These are phyloP conservation scores for Diaporthe citri DNA, from an alignment of 2,329 filamentous ascomycete species.

Conservation along the genomic window DNA sequence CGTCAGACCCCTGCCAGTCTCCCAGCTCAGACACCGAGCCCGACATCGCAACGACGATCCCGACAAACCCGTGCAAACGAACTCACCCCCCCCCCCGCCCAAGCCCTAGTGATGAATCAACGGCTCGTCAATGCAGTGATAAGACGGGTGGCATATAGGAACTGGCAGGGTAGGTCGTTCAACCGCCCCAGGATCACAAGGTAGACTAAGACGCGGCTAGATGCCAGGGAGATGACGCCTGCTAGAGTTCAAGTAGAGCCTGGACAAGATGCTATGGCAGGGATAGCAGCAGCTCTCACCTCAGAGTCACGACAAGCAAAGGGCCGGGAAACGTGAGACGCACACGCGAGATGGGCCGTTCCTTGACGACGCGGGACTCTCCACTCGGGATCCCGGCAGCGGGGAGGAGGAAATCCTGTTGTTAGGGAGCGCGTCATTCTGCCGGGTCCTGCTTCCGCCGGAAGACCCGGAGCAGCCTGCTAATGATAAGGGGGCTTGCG, in stretches of 20 bases:
- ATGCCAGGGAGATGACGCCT: background rate
- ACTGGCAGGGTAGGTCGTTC: background rate
- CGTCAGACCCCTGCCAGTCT: background rate
- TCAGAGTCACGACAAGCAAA: background rate
- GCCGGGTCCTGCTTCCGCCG: background rate
- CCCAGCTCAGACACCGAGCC: background rate
- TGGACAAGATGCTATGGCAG: background rate
- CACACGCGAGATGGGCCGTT: slow-evolving; percentile 9
- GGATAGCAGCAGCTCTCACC: background rate
- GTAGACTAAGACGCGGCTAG: background rate
- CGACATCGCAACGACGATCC: background rate
- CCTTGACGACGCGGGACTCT: background rate
- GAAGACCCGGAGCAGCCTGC: background rate
- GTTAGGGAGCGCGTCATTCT: background rate
- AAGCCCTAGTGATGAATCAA: background rate
- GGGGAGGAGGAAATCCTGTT: background rate
- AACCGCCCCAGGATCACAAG: background rate
- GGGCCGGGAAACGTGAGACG: background rate
- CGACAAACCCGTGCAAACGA: background rate
- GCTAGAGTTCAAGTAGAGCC: background rate
- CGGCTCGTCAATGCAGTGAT: background rate
- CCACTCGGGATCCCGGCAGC: background rate
- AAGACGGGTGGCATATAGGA: slow-evolving; percentile 6
- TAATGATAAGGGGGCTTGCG: background rate
- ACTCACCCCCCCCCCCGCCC: background rate